These are phyloP conservation scores for Flaveria robusta DNA, from an alignment of 129 eudicot species.

Conservation along the genomic window DNA sequence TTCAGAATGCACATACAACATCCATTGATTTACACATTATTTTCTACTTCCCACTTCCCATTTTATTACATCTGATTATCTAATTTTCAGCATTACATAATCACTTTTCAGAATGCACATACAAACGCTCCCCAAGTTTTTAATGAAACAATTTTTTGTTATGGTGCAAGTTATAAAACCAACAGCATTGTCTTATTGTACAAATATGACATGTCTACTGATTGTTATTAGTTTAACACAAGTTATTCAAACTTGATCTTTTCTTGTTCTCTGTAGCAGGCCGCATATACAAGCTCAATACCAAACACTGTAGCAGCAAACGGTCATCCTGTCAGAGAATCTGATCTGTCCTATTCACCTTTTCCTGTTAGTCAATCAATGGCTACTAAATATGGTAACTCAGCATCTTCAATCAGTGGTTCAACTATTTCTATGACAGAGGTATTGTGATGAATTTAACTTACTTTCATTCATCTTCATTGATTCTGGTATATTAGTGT, in stretches of 20 bases:
- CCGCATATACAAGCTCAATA: slow-evolving; percentile 59
- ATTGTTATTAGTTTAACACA: background rate
- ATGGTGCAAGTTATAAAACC: background rate
- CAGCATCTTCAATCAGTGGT: slow-evolving; percentile 62
- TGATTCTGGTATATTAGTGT: no score
- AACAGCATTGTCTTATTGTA: background rate
- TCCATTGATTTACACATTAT: background rate
- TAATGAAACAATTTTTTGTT: background rate
- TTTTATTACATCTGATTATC: background rate
- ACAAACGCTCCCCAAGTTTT: background rate
- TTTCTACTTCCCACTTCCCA: background rate
- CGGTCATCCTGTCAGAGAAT: slow-evolving; percentile 65
- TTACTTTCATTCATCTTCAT: background rate
- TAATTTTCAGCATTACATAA: background rate
- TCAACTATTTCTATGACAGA: slow-evolving; percentile 75
- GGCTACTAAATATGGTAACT: slow-evolving; percentile 65
- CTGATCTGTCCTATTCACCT: slow-evolving; percentile 77
- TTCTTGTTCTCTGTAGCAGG: slow-evolving; percentile 32
- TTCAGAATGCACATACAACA: background rate
- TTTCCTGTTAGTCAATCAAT: slow-evolving; percentile 68
- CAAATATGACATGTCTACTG: background rate
- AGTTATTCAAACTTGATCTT: background rate
- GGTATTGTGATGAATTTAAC: slow-evolving; percentile 46
- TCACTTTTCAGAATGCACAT: background rate
- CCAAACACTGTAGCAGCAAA: slow-evolving; percentile 72